Evolutionary conservation across 192 early-diverging fungal species (phyloP).

Genomic region (Backusella australiensis): DNA sequence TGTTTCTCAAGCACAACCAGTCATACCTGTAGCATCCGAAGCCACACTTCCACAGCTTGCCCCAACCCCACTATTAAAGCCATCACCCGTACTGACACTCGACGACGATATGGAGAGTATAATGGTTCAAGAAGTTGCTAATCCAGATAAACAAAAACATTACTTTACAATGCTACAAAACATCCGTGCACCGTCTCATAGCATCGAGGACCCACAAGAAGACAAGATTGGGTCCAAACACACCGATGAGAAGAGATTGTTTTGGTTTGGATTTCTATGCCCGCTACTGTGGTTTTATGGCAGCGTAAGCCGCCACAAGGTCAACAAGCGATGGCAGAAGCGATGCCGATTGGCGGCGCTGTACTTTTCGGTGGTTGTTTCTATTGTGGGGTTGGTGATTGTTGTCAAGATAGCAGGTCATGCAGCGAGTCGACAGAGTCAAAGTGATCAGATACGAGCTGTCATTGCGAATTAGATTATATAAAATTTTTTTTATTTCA

Average conservation of each 20-base stretch:
- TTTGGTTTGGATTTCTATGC: slow-evolving; percentile 7
- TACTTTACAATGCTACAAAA: not conserved
- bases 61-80: not conserved
- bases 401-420: not conserved
- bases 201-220: too few species aligned
- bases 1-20: not conserved
- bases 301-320: not conserved
- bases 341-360: not conserved
- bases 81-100: not conserved
- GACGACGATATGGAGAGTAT: not conserved
- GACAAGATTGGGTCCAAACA: not conserved
- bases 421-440: not conserved
- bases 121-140: not conserved
- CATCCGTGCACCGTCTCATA: not conserved
- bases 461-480: not conserved
- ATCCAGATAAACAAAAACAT: not conserved
- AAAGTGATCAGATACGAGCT: not conserved
- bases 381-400: not conserved
- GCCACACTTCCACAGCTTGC: not conserved
- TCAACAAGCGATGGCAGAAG: not conserved
- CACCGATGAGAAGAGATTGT: not conserved
- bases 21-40: not conserved
- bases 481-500: not conserved
- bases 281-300: not conserved
- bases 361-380: not conserved